Base-by-base conservation (phyloP, 1,284 basidiomycete genomes). In the Tetrapyrgos nigripes region DNA sequence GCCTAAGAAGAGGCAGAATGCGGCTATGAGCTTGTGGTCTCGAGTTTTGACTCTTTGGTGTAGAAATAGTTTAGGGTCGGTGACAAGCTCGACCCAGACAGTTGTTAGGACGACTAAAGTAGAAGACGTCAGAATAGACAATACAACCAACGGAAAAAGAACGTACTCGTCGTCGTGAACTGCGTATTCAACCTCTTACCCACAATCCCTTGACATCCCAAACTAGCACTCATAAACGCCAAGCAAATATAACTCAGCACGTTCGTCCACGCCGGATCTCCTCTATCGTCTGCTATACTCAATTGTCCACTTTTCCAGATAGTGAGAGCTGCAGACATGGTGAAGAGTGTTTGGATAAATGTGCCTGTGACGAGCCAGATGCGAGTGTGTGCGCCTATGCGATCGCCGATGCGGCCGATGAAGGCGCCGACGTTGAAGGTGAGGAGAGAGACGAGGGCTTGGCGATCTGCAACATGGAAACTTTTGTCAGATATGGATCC, bases 41-140 rank as follows among this genome's bases (percentile, higher is more conserved):
- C 87, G 82, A 2, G 82, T 76, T 26, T 72, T 70, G 62, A 84
- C 72, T 60, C 77, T 69, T 14, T 70, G 68, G 49, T 72, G 73
- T 33, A 78, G 27, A 73, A 81, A 84, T 4, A 89, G 76, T 47
- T 80, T 73, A 0, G 88, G 88, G 67, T 89, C 87, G 53, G 84
- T 83, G 77, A 88, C 79, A 59, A 91, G 80, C 66, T 90, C 87
- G 56, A 88, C 87, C 88, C 87, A 90, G 17, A 87, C 84, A 14
- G 86, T 89, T 4, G 87, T 90, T 19, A 90, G 76, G 50, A 86
- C 83, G 49, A 85, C 84, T 82, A 58, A 40, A 48, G 33, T 3
- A 43, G 29, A 40, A n/a, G 35, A 45, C 27, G 37, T 44, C 35
- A 44, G 37, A 17, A 4, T 27, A 9, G 10, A 37, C 19, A 8